Base-by-base conservation (phyloP, 2,329 filamentous ascomycete species). In the Colletotrichum filicis region DNA sequence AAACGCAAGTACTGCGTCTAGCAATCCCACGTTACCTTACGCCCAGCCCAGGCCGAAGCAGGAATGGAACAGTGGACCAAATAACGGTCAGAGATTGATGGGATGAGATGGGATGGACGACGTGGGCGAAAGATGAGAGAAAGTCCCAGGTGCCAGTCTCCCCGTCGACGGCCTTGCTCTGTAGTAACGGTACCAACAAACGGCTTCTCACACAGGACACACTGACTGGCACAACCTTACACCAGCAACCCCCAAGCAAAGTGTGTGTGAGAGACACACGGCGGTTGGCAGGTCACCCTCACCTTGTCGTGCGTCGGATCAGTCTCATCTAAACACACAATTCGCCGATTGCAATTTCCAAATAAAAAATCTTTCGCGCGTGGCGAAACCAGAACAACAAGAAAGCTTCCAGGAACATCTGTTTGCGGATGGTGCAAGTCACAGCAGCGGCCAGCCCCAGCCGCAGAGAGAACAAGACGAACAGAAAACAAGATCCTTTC, bases 91-190 rank as follows among this genome's bases (percentile, higher is more conserved):
- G 66, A 60, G 59, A 64, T 64, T 64, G 55, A 64, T 55, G 59
- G 66, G 53, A 64, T 22, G 66, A 73, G 46, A 64, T 70, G 55
- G 70, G 70, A 72, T 64, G 66, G 66, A 69, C 70, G 59, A 32
- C 11, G 70, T 46, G 55, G 53, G 19, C 28, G 52, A 46, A 30
- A 26, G 49, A 35, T 7, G 22, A 55, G 57, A 68, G 30, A 66
- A 32, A 9, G 32, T 32, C 8, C 8, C 32, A 32, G 32, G 32
- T 32, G 32, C 55, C 28, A 30, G 55, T 58, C 28, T 32, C 28
- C 28, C 24, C 24, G 16, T 32, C 55, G 28, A 32, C 42, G 55
- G 24, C 52, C 63, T 32, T 66, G 35, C 49, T 35, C 59, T 57
- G n/a, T 37, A 56, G 32, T 24, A 24, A 56, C 42, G 42, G 55